These are phyloP conservation scores for Penicillium odoratum DNA, from an alignment of 495 filamentous ascomycete species.

Conservation along the genomic window DNA sequence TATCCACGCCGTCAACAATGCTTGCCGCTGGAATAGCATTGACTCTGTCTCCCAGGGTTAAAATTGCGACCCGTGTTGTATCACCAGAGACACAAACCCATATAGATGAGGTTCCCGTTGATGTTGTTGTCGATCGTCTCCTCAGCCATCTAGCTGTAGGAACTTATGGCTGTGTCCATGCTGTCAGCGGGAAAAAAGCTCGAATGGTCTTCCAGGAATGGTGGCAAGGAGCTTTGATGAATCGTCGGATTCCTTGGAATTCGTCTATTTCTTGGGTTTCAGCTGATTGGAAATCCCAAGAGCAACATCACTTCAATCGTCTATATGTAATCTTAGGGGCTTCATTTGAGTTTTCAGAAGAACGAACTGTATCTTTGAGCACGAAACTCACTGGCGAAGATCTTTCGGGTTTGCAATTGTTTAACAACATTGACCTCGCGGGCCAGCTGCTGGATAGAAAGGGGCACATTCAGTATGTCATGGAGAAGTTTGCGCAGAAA, in stretches of 20 bases:
- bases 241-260: neutral
- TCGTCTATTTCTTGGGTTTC: neutral
- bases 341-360: neutral
- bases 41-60: neutral
- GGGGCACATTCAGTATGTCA: no score
- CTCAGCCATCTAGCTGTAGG: neutral
- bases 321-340: neutral
- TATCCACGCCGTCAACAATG: neutral
- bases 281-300: neutral
- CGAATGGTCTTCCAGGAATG: neutral
- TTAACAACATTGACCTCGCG: no score
- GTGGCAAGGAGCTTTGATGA: neutral
- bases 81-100: neutral
- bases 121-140: neutral
- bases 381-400: no score
- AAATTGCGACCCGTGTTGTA: neutral
- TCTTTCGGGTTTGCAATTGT: no score
- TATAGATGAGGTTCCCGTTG: neutral
- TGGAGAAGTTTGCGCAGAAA: no score
- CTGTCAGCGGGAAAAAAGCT: neutral
- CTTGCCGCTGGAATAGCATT: neutral
- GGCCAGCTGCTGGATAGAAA: no score
- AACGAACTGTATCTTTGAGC: no score
- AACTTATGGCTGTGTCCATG: neutral
- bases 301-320: neutral